phyloP scores from a whole-genome alignment of 208 protist species.

The Crithidia sp. region DNA sequence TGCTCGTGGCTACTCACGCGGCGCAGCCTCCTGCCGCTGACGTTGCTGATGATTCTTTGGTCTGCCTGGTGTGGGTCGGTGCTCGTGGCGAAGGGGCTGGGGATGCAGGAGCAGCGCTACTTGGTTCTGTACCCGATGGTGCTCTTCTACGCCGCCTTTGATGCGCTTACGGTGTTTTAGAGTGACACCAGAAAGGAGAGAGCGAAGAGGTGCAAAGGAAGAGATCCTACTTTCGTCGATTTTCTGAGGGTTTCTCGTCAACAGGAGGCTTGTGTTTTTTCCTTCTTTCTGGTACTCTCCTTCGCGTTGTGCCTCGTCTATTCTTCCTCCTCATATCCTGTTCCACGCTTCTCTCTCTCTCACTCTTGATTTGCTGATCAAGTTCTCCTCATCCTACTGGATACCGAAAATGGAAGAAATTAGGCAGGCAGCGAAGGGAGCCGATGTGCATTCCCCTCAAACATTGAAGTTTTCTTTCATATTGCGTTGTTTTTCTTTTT shows the following conservation, averaged over 20 bases:
- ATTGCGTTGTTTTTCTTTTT: background rate
- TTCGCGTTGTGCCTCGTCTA: too few species aligned
- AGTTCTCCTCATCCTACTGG: background rate
- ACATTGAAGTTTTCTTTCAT: too few species aligned
- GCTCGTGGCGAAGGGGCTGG: constrained; percentile 64
- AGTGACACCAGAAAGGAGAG: background rate
- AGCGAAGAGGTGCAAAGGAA: background rate
- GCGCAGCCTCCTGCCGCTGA: constrained; percentile 39
- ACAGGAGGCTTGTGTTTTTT: too few species aligned
- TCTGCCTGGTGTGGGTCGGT: constrained; percentile 81
- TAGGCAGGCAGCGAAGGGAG: too few species aligned
- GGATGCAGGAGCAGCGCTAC: constrained; percentile 70
- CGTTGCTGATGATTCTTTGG: constrained; percentile 70
- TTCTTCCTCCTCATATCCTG: too few species aligned
- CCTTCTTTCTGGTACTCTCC: too few species aligned
- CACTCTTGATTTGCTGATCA: constrained; percentile 14
- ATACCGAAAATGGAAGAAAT: background rate
- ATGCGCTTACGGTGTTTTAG: constrained; percentile 77
- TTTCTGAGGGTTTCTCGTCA: too few species aligned
- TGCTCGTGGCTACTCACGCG: constrained; percentile 46
- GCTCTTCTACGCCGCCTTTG: constrained; percentile 87
- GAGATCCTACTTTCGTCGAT: too few species aligned
- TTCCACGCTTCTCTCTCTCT: too few species aligned
- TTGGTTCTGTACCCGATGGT: constrained; percentile 81
- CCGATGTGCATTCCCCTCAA: too few species aligned